Base-by-base conservation (phyloP, 495 filamentous ascomycete species). In the Astrocystis sublimbata region DNA sequence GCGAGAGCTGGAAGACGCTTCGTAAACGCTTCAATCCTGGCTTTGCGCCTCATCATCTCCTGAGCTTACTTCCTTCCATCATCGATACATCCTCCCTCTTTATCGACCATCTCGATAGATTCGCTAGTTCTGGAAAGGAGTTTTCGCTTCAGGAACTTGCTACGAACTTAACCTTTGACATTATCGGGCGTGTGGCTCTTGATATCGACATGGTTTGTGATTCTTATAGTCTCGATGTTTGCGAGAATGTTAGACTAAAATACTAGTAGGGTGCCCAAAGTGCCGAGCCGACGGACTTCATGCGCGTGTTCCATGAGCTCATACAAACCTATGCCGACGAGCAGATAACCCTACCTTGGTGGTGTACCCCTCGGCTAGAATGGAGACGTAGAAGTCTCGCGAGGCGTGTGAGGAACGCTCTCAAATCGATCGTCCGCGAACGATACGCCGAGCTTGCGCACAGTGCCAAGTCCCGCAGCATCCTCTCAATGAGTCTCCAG, bases 181-280 rank as follows among this genome's bases (percentile, higher is more conserved):
- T 69, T 5, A 76, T 75, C 13, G 65, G 75, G 1, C 65, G 69
- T 31, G 68, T 78, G 7, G 65, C 73, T 13, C 74, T 78, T 68
- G 70, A 70, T 46, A 43, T 56, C 10, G 68, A 76, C 49, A 66
- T 77, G 10, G 50, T n/a, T n/a, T n/a, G n/a, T n/a, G n/a, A 73
- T 15, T 73, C 73, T 17, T 73, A 78, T 50, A 51, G 63, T 43
- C 7, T 47, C 0, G 51, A 71, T 23, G 36, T 41, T 63, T 1
- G 46, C 60, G 6, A 12, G 55, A n/a, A 8, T 33, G 19, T 66
- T 54, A 8, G 64, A 66, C 13, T 42, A 63, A 10, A 8, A 60
- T 17, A n/a, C n/a, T n/a, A n/a, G n/a, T n/a, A n/a, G n/a, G n/a
- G 26, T 30, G 58, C 58, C 26, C 57, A 60, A 4, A 61, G 19